Percentiles rank a stretch among this genome's conserved stretches.
Conservation (phyloP, 441 rosid species). For the Adansonia rubrostipa region DNA sequence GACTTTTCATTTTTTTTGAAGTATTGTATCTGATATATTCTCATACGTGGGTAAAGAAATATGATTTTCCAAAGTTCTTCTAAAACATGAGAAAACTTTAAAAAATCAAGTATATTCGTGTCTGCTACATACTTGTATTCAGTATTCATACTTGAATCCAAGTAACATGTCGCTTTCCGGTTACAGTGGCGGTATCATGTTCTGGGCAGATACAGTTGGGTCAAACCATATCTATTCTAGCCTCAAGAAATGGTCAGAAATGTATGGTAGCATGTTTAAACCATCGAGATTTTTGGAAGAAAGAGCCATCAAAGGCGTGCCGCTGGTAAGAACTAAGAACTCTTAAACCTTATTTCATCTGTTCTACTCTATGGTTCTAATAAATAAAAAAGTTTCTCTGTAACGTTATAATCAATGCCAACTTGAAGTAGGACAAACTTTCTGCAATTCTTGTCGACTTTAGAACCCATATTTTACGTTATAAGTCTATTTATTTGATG, state of each 20-base stretch:
- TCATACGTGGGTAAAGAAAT: too few relatives aligned
- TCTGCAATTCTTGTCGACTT: neutral
- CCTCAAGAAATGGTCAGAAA: constrained; percentile 75
- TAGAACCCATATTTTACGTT: neutral
- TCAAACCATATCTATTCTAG: constrained; percentile 60
- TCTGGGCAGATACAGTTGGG: constrained; percentile 81
- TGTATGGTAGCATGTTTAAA: constrained; percentile 67
- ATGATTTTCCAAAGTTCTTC: too few relatives aligned
- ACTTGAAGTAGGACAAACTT: neutral
- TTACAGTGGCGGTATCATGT: constrained; percentile 81
- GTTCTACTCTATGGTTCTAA: neutral
- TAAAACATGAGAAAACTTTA: too few relatives aligned
- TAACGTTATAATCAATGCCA: neutral
- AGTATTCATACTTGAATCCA: too few relatives aligned
- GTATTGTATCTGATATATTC: too few relatives aligned
- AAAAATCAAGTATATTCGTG: too few relatives aligned
- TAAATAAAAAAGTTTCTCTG: neutral
- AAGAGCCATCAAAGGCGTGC: constrained; percentile 69
- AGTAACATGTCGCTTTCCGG: neutral
- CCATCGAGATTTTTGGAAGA: constrained; percentile 88
- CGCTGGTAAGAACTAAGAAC: constrained; percentile 55
- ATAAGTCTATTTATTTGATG: neutral
- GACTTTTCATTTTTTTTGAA: too few relatives aligned
- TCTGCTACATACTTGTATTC: too few relatives aligned
- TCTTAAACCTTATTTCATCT: neutral